phyloP scores from a whole-genome alignment of 768 basidiomycete species.

The Paxillus ammoniavirescens region DNA sequence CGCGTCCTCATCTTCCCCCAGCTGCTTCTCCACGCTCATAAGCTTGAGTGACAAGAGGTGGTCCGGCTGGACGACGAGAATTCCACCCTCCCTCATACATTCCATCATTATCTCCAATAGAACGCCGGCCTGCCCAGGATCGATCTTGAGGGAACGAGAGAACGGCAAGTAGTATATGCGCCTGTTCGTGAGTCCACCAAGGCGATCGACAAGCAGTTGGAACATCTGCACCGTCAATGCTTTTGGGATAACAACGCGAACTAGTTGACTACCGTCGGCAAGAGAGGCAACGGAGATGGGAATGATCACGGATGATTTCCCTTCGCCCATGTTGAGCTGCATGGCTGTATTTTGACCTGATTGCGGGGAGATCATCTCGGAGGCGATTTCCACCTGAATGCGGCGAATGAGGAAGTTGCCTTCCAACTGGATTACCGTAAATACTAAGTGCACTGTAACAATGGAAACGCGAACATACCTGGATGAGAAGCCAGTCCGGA shows the following conservation, averaged over 20 bases:
- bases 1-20: constrained; percentile 9
- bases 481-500: constrained; percentile 22
- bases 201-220: constrained; percentile 27
- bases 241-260: constrained; percentile 34
- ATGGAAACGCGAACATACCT: constrained; percentile 2
- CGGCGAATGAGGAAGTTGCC: constrained; percentile 27
- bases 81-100: constrained; percentile 37
- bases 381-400: constrained; percentile 27
- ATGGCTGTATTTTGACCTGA: constrained; percentile 34
- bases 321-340: constrained; percentile 60
- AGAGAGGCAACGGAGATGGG: constrained; percentile 26
- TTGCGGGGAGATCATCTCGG: constrained; percentile 31
- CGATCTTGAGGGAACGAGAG: constrained; percentile 21
- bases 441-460: not conserved
- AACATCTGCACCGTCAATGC: constrained; percentile 32
- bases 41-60: constrained; percentile 50
- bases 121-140: constrained; percentile 16
- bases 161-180: constrained; percentile 34
- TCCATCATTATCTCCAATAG: constrained; percentile 13
- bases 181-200: constrained; percentile 33
- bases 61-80: constrained; percentile 48
- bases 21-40: constrained; percentile 27
- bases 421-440: constrained; percentile 25
- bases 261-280: constrained; percentile 26
- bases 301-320: constrained; percentile 44